These are phyloP conservation scores for Acmispon strigosus DNA, from an alignment of 306 rosid genomes.

Conservation along the genomic window DNA sequence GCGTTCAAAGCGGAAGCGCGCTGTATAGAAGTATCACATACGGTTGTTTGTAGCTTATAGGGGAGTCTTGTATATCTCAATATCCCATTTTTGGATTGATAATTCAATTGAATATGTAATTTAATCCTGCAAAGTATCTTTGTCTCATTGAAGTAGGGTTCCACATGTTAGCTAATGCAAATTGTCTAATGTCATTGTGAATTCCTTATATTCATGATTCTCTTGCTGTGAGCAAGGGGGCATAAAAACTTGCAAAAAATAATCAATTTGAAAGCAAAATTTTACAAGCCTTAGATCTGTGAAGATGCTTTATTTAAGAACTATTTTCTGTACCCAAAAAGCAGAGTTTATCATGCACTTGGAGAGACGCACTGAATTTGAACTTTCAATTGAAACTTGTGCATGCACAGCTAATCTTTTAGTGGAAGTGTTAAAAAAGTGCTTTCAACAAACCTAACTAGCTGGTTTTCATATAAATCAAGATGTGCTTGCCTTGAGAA, in stretches of 20 bases:
- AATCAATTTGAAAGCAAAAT: not conserved
- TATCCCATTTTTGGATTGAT: conserved; percentile 50
- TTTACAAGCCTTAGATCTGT: too few species aligned
- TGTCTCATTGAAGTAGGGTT: not conserved
- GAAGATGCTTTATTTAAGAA: not conserved
- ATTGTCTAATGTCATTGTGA: not conserved
- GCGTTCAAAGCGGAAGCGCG: conserved; percentile 91
- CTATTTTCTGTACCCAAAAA: not conserved
- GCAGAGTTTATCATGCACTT: too few species aligned
- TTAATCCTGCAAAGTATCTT: conserved; percentile 12
- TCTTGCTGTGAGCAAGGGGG: not conserved
- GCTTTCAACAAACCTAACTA: not conserved
- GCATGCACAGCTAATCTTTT: too few species aligned
- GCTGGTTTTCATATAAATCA: not conserved
- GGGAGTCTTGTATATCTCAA: conserved; percentile 59
- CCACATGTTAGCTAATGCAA: conserved; percentile 1
- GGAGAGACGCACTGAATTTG: too few species aligned
- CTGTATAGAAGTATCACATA: conserved; percentile 39
- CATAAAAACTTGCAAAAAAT: not conserved
- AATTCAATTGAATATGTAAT: conserved; percentile 45
- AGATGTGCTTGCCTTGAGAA: not conserved
- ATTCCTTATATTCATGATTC: not conserved
- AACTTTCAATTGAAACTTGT: too few species aligned
- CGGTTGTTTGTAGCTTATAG: conserved; percentile 55
- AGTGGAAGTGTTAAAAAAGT: not conserved